Base-by-base conservation (phyloP, 441 rosid species). In the Lepidium campestre region DNA sequence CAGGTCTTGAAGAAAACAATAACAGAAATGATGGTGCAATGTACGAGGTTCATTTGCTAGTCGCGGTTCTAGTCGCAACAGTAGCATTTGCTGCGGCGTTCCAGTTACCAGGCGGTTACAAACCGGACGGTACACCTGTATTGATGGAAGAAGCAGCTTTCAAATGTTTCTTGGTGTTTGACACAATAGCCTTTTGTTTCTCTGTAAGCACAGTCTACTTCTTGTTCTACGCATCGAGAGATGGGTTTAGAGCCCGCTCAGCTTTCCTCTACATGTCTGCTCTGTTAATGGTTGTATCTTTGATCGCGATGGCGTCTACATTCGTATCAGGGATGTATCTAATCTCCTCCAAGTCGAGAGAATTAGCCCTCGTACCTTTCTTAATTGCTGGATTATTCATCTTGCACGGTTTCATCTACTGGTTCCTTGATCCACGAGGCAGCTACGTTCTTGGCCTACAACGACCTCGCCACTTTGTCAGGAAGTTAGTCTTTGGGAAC, bases 351-450 rank as follows among this genome's bases (percentile, higher is more conserved):
- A 65, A 48, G 55, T 9, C 75, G 2, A 57, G 40, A 8, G 29
- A 5, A 7, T 46, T 77, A 5, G 68, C 73, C 63, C 0, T 74
- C 35, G 13, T 68, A n/a, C 70, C 61, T 20, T 74, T 61, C 50
- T 1, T 77, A 1, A 34, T 39, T 27, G 79, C 42, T 1, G 76
- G 69, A 3, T 12, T 57, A 75, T 77, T 72, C 57, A 2, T 72
- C 15, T 41, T 69, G 37, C 25, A 74, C 10, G 69, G 66, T 64
- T 59, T 20, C 39, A 7, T 69, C 47, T 54, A 72, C 68, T 77
- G 81, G 81, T 80, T 77, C 11, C 40, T 80, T 44, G 83, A 80
- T 36, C 74, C 83, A 2, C 45, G 75, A 0, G 79, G 81, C 10
- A 75, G 55, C 63, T 57, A 74, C 2, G 37, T 65, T 31, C 39